Percentiles rank a stretch among this genome's conserved stretches.
Conservation (phyloP, 2,329 filamentous ascomycete genomes). For the Bipolaris zeicola region DNA sequence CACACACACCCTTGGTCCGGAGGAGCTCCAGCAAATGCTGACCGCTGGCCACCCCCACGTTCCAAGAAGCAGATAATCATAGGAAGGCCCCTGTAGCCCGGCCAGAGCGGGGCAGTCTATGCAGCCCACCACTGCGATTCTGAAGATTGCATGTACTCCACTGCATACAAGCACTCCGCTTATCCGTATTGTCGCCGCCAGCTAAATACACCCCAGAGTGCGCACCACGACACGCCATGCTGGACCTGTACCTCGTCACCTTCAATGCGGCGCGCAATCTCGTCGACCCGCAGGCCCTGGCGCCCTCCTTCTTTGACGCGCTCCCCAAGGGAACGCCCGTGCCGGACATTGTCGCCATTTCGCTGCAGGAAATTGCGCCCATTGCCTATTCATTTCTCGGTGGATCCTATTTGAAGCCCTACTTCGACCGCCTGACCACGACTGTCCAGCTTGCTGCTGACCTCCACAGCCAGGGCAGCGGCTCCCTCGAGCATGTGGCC, state of each 20-base stretch:
- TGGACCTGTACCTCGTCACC: constrained; percentile 79
- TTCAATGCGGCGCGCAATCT: constrained; percentile 84
- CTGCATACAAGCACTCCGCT: neutral
- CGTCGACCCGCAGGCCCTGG: constrained; percentile 73
- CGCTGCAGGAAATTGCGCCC: constrained; percentile 87
- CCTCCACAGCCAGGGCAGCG: constrained; percentile 47
- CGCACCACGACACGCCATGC: constrained; percentile 29
- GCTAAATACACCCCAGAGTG: neutral
- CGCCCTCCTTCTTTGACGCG: constrained; percentile 64
- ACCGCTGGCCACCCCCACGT: constrained; percentile 13
- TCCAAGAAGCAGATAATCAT: neutral
- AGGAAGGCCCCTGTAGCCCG: neutral
- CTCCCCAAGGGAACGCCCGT: constrained; percentile 56
- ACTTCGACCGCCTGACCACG: constrained; percentile 72
- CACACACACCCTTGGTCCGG: constrained; percentile 1
- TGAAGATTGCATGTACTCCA: too few species aligned
- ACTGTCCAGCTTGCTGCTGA: constrained; percentile 73
- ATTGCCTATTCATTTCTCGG: constrained; percentile 85
- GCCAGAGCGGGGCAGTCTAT: neutral
- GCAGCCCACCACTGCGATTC: neutral
- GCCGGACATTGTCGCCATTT: constrained; percentile 69
- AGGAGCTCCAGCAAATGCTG: constrained; percentile 15
- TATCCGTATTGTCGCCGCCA: neutral
- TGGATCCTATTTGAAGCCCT: constrained; percentile 75
- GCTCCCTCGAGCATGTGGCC: constrained; percentile 71